Conservation (phyloP, 1,139 yeast species). For the Nadsonia commutata region DNA sequence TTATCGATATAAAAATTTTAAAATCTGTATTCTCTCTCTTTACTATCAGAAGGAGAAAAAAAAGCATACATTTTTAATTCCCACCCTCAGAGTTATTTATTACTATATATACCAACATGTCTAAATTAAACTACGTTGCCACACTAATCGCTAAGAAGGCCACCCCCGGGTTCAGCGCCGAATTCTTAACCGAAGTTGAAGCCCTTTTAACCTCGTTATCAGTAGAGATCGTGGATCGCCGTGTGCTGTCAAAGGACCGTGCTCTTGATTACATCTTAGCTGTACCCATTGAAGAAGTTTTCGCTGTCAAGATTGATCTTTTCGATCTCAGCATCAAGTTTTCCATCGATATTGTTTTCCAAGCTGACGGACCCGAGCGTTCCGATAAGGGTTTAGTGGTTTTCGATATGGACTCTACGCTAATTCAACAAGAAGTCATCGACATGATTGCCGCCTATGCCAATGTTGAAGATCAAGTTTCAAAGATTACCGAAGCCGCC, state of each 20-base stretch:
- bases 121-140: not conserved
- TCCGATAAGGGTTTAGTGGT: constrained; percentile 50
- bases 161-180: constrained; percentile 1
- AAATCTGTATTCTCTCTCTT: too few relatives aligned
- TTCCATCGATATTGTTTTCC: constrained; percentile 33
- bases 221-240: constrained; percentile 1
- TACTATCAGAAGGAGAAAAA: too few relatives aligned
- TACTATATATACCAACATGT: too few relatives aligned
- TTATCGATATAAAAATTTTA: too few relatives aligned
- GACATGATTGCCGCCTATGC: constrained; percentile 88
- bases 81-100: too few relatives aligned
- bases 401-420: constrained; percentile 96
- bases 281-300: constrained; percentile 7
- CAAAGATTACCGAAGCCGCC: constrained; percentile 78
- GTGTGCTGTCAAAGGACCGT: constrained; percentile 7
- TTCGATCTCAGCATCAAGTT: constrained; percentile 12
- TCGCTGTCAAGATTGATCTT: constrained; percentile 11
- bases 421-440: constrained; percentile 91
- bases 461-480: constrained; percentile 60
- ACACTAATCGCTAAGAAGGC: constrained; percentile 2
- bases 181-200: constrained; percentile 1
- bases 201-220: constrained; percentile 1
- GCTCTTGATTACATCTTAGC: constrained; percentile 16
- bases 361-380: constrained; percentile 22
- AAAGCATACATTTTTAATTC: too few relatives aligned